Percentiles rank a stretch among this genome's conserved stretches.
Evolutionary conservation across 2,329 filamentous ascomycete genomes (phyloP).

Genomic region (Colletotrichum karsti): DNA sequence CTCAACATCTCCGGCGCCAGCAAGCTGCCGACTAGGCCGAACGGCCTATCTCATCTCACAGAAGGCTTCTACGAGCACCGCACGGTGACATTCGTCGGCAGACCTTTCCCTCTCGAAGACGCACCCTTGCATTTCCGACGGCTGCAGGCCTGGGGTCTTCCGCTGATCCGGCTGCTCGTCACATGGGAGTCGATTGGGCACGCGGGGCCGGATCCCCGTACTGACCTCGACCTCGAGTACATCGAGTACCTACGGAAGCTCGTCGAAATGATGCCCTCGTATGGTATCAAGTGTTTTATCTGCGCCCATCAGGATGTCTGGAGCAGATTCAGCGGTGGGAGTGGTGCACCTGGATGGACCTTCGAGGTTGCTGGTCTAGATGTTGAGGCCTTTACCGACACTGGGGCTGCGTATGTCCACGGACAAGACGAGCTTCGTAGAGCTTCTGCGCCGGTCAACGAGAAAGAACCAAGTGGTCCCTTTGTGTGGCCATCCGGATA

Average conservation of each 20-base stretch:
- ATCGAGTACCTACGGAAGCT: slow-evolving; percentile 46
- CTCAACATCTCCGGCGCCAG: slow-evolving; percentile 51
- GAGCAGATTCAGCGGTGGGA: slow-evolving; percentile 51
- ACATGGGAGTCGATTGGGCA: slow-evolving; percentile 51
- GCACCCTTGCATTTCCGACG: slow-evolving; percentile 48
- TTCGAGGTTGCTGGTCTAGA: slow-evolving; percentile 50
- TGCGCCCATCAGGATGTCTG: slow-evolving; percentile 53
- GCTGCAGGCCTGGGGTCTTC: slow-evolving; percentile 47
- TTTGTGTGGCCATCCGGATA: slow-evolving; percentile 48
- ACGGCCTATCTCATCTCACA: slow-evolving; percentile 47
- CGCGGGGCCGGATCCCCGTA: slow-evolving; percentile 38
- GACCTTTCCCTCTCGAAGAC: slow-evolving; percentile 47
- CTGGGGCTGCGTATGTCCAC: slow-evolving; percentile 42
- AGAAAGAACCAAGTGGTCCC: slow-evolving; percentile 43
- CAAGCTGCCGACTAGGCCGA: slow-evolving; percentile 47
- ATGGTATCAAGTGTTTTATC: slow-evolving; percentile 50
- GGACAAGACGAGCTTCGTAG: slow-evolving; percentile 42
- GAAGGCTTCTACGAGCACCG: slow-evolving; percentile 49
- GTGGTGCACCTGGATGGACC: slow-evolving; percentile 51
- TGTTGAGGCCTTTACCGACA: slow-evolving; percentile 40
- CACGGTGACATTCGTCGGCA: slow-evolving; percentile 46
- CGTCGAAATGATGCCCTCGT: slow-evolving; percentile 45
- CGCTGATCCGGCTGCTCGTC: slow-evolving; percentile 49
- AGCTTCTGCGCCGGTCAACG: slow-evolving; percentile 33
- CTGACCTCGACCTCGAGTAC: slow-evolving; percentile 47